Evolutionary conservation across 1,139 yeast genomes (phyloP).

Genomic region (Kodamaea derodonti): DNA sequence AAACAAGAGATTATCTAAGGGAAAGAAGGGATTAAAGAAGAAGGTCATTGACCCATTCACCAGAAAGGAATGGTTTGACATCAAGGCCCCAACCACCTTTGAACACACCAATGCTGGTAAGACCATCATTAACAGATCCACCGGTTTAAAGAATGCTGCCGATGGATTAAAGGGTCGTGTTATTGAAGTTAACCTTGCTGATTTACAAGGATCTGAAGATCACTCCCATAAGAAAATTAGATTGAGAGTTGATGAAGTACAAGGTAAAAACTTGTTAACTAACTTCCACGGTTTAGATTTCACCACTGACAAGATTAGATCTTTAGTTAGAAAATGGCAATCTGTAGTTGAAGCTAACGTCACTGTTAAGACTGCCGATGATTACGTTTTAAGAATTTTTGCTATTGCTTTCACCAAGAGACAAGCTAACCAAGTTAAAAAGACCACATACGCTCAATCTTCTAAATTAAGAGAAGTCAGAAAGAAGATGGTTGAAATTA

Average conservation of each 20-base stretch:
- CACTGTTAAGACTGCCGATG: constrained; percentile 50
- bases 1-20: constrained; percentile 53
- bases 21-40: constrained; percentile 51
- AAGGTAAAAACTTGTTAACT: constrained; percentile 52
- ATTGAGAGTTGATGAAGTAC: constrained; percentile 53
- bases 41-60: constrained; percentile 51
- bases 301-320: constrained; percentile 49
- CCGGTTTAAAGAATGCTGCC: constrained; percentile 51
- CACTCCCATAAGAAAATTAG: constrained; percentile 50
- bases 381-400: constrained; percentile 47
- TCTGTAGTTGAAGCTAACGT: constrained; percentile 51
- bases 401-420: constrained; percentile 54
- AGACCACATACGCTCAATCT: constrained; percentile 50
- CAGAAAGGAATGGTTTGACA: constrained; percentile 51
- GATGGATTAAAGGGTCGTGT: constrained; percentile 53
- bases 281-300: constrained; percentile 52
- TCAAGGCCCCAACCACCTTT: constrained; percentile 51
- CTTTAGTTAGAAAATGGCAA: constrained; percentile 53
- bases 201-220: constrained; percentile 51
- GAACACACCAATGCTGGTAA: constrained; percentile 52
- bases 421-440: constrained; percentile 50
- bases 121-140: constrained; percentile 49
- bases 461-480: constrained; percentile 50
- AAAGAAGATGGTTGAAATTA: constrained; percentile 49
- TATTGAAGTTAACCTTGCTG: constrained; percentile 48